A percentile compares a stretch with the other conserved stretches of the same genome.
phyloP scores from a whole-genome alignment of 768 basidiomycete species.

The Infundibulicybe gibba region DNA sequence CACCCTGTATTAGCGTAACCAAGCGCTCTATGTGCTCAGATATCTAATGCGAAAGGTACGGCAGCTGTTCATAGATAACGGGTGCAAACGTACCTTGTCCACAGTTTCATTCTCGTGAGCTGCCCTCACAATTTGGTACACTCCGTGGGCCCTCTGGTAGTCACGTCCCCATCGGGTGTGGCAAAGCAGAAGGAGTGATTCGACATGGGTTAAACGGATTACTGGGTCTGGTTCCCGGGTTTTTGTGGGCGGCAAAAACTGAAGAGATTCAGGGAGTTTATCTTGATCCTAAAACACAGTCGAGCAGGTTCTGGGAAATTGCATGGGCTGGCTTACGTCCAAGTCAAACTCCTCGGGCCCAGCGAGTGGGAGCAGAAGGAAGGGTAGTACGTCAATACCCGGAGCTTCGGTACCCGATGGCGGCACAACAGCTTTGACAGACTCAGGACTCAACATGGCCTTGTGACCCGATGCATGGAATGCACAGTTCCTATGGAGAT shows the following conservation, averaged over 20 bases:
- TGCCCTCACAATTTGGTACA: slow-evolving; percentile 15
- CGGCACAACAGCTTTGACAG: slow-evolving; percentile 47
- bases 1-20: too few relatives aligned
- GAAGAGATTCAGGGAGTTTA: slow-evolving; percentile 74
- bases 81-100: too few relatives aligned
- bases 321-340: slow-evolving; percentile 48
- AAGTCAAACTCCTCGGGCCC: slow-evolving; percentile 95
- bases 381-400: slow-evolving; percentile 83
- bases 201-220: slow-evolving; percentile 81
- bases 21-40: too few relatives aligned
- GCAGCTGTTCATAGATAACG: too few relatives aligned
- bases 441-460: slow-evolving; percentile 68
- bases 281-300: slow-evolving; percentile 70
- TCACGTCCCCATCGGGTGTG: slow-evolving; percentile 89
- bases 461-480: slow-evolving; percentile 68
- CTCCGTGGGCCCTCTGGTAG: slow-evolving; percentile 72
- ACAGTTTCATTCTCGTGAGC: too few relatives aligned
- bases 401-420: slow-evolving; percentile 58
- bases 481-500: slow-evolving; percentile 62
- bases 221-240: slow-evolving; percentile 73
- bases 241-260: slow-evolving; percentile 86
- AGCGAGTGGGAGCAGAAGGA: slow-evolving; percentile 85
- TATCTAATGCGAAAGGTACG: too few relatives aligned
- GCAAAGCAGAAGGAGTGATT: slow-evolving; percentile 84
- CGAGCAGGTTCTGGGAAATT: background rate